Conservation (phyloP, 2,329 filamentous ascomycete species). For the Curvularia eragrostidis region DNA sequence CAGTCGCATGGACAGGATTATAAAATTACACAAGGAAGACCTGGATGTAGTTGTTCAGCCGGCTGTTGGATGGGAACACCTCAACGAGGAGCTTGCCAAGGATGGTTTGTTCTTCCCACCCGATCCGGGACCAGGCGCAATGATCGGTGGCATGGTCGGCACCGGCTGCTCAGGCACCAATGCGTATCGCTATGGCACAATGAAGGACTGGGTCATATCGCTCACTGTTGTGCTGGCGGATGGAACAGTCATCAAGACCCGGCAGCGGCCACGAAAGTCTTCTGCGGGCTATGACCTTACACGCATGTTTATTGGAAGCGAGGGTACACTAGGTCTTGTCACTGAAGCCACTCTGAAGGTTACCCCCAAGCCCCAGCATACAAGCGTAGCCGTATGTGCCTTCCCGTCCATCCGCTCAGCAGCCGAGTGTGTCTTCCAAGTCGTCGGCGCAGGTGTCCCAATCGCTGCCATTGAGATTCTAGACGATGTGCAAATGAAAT, state of each 20-base stretch:
- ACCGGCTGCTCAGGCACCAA: slow-evolving; percentile 84
- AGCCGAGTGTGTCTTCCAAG: slow-evolving; percentile 78
- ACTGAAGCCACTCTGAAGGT: slow-evolving; percentile 91
- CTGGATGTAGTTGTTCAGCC: slow-evolving; percentile 64
- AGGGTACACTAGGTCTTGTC: slow-evolving; percentile 89
- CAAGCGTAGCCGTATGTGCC: slow-evolving; percentile 77
- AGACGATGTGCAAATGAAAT: slow-evolving; percentile 87
- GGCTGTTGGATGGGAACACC: slow-evolving; percentile 82
- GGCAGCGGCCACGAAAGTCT: slow-evolving; percentile 86
- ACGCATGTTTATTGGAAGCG: slow-evolving; percentile 85
- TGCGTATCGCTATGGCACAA: slow-evolving; percentile 90
- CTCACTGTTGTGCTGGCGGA: slow-evolving; percentile 89
- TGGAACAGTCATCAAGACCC: slow-evolving; percentile 87
- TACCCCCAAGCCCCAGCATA: slow-evolving; percentile 78
- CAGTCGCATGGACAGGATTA: slow-evolving; percentile 79
- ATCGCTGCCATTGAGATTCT: slow-evolving; percentile 92
- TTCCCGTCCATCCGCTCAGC: slow-evolving; percentile 72
- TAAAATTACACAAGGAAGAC: slow-evolving; percentile 75
- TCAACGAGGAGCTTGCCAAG: slow-evolving; percentile 80
- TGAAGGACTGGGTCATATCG: slow-evolving; percentile 91
- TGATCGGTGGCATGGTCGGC: slow-evolving; percentile 89
- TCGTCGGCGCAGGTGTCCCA: slow-evolving; percentile 81
- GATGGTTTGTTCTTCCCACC: slow-evolving; percentile 86
- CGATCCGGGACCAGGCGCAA: slow-evolving; percentile 87
- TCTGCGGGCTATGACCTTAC: slow-evolving; percentile 93